A percentile compares a stretch with the other conserved stretches of the same genome.
Conservation (phyloP, 202 grass and related monocot genomes). For the Schoenoplectus triqueter region DNA sequence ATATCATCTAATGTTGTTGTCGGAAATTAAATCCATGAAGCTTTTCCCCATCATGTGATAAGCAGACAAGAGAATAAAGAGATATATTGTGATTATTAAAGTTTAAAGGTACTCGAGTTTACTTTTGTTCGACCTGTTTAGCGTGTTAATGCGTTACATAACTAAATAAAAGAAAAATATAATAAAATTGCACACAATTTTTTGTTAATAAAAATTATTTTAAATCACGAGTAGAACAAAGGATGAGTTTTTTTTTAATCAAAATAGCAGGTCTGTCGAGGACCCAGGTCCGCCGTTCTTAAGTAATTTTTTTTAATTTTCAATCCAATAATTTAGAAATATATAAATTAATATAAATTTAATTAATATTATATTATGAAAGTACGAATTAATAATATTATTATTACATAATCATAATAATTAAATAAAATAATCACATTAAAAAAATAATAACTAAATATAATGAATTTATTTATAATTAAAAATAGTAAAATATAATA, state of each 20-base stretch:
- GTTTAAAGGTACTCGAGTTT: background rate
- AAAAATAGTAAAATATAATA: no score
- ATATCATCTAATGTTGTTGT: background rate
- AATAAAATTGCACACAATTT: background rate
- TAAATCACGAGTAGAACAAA: background rate
- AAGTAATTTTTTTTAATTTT: no score
- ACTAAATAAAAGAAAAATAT: background rate
- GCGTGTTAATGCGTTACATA: background rate
- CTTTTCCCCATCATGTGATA: background rate
- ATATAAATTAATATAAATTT: no score
- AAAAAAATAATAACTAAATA: no score
- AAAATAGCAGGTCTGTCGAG: background rate
- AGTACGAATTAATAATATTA: no score
- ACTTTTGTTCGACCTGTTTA: background rate
- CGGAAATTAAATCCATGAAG: background rate
- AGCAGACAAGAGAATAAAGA: no score
- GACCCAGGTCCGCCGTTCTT: no score
- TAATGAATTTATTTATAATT: no score
- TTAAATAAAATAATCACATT: no score
- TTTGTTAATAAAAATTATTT: background rate
- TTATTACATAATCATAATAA: no score
- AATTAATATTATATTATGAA: no score
- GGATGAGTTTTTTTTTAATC: background rate
- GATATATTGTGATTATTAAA: background rate
- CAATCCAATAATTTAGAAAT: no score